These are phyloP conservation scores for Fusarium transvaalense DNA, from an alignment of 2,329 filamentous ascomycete genomes.

Conservation along the genomic window DNA sequence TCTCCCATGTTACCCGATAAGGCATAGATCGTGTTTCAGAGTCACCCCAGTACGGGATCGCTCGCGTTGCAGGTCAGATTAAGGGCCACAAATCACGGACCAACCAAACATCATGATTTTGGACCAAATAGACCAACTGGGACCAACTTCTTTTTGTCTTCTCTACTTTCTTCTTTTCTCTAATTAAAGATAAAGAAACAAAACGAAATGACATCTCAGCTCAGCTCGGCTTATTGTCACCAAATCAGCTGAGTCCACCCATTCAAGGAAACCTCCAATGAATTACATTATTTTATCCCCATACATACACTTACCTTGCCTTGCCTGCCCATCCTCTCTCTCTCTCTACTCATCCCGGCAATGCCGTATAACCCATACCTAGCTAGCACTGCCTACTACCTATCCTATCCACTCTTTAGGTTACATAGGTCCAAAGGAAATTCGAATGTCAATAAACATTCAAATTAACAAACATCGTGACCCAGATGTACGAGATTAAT, in stretches of 20 bases:
- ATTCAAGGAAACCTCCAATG: conserved; percentile 10
- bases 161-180: not conserved
- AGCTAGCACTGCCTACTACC: not conserved
- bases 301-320: not conserved
- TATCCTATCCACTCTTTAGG: conserved; percentile 2
- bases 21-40: conserved; percentile 31
- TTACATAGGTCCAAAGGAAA: conserved; percentile 7
- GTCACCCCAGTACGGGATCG: conserved; percentile 22
- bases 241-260: conserved; percentile 1
- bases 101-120: conserved; percentile 26
- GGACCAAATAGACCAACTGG: conserved; percentile 2
- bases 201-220: conserved; percentile 4
- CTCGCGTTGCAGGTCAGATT: conserved; percentile 35
- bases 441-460: conserved; percentile 13
- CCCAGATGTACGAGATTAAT: conserved; percentile 13
- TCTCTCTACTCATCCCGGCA: conserved; percentile 17
- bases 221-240: conserved; percentile 1
- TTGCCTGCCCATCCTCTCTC: not conserved
- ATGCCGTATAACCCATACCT: conserved; percentile 9
- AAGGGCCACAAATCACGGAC: conserved; percentile 28
- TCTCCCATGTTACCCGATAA: conserved; percentile 9
- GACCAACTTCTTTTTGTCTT: not conserved
- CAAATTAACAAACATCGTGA: conserved; percentile 11
- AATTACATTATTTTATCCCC: conserved; percentile 7
- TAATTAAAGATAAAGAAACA: conserved; percentile 1